Base-by-base conservation (phyloP, 2,329 filamentous ascomycete species). In the Beauveria pseudobassiana region DNA sequence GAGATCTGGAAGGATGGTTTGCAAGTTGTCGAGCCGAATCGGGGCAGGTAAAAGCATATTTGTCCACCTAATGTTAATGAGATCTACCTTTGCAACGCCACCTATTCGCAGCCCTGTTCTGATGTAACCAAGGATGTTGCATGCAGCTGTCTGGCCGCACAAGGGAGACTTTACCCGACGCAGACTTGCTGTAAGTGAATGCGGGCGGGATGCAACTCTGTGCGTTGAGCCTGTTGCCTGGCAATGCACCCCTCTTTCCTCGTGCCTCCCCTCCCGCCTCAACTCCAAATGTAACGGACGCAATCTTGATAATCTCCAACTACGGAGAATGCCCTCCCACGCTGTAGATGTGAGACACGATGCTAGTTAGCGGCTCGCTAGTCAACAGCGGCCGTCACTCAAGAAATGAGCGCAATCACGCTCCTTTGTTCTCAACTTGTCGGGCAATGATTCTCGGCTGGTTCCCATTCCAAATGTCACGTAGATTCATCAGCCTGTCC, bases 71-170 rank as follows among this genome's bases (percentile, higher is more conserved):
- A 16, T 38, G 34, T 40, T 3, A 34, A 30, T 38, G 18, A 24
- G 46, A 26, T 28, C 26, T 8, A 8, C 53, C 18, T 49, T 45
- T 18, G 16, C n/a, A 24, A 28, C 46, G 30, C 30, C 45, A 50
- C 45, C 30, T 18, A 24, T 30, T 49, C 5, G 22, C 14, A 24
- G 22, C 26, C 28, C 45, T 10, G 22, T n/a, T 8, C 8, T 38
- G 46, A 59, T 59, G 56, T 59, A 59, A 59, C 56, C 34, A 28
- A 51, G 46, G 34, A 22, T 42, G 24, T 5, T 51, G 56, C 46
- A 59, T 28, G 56, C 22, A 18, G 34, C 45, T 22, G 18, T 18
- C 50, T 3, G 42, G 5, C 40, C 20, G 34, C 34, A 48, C 48
- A 51, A 51, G 18, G 14, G 56, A 50, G 51, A 9, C 24, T 48